Percentiles rank a stretch among this genome's conserved stretches.
These are phyloP conservation scores for Claviceps lovelessii DNA, from an alignment of 2,329 filamentous ascomycete species.

Conservation along the genomic window DNA sequence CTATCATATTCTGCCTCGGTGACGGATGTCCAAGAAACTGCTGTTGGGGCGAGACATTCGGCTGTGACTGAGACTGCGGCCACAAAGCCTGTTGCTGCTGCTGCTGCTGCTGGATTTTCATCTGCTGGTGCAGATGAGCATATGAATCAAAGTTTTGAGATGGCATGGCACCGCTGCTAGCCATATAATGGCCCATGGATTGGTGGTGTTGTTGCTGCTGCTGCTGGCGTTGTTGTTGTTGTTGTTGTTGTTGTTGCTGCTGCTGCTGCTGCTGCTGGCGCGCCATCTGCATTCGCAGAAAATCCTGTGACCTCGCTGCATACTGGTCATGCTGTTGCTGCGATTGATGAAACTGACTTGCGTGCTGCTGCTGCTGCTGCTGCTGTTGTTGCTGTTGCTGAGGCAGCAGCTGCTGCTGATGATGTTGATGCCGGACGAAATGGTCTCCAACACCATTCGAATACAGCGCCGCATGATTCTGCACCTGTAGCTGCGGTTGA, in stretches of 20 bases:
- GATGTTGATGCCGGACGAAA: conserved; percentile 10
- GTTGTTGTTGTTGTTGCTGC: conserved; percentile 9
- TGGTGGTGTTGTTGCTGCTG: conserved; percentile 6
- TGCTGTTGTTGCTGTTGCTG: conserved; percentile 7
- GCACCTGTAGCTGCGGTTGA: conserved; percentile 12
- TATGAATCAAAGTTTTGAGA: conserved; percentile 10
- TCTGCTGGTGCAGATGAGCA: conserved; percentile 10
- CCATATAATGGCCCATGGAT: conserved; percentile 1
- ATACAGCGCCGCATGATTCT: conserved; percentile 9
- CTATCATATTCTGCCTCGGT: conserved; percentile 3
- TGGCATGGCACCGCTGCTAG: background rate
- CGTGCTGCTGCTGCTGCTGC: conserved; percentile 11
- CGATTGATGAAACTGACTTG: conserved; percentile 6
- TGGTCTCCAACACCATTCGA: conserved; percentile 6
- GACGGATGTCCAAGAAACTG: conserved; percentile 3
- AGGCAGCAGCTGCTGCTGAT: conserved; percentile 9
- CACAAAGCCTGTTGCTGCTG: background rate
- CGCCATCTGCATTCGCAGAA: conserved; percentile 8
- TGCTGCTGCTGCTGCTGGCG: conserved; percentile 10
- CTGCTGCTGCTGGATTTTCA: conserved; percentile 1
- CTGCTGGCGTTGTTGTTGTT: conserved; percentile 7
- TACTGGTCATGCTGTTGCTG: conserved; percentile 13
- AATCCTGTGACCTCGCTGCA: conserved; percentile 12
- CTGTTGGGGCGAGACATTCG: conserved; percentile 3
- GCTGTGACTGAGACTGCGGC: conserved; percentile 12